Evolutionary conservation across 306 rosid genomes (phyloP).

Genomic region (Begonia fuchsioides): DNA sequence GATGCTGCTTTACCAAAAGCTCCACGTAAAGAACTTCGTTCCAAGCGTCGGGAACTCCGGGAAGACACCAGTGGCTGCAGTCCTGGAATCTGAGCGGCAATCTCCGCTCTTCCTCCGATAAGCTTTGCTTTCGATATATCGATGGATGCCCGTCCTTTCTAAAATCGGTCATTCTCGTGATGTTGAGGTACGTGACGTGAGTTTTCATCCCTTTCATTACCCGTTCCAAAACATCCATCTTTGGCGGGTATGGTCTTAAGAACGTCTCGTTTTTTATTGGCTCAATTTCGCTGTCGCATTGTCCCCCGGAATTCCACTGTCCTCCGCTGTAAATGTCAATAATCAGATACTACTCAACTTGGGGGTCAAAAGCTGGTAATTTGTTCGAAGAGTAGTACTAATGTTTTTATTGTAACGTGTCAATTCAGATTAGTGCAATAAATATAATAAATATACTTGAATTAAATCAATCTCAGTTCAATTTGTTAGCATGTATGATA

Average conservation of each 20-base stretch:
- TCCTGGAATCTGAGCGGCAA: constrained; percentile 62
- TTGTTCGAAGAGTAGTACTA: too few species aligned
- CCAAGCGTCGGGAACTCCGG: constrained; percentile 90
- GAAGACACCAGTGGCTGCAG: constrained; percentile 99
- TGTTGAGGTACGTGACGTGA: constrained; percentile 54
- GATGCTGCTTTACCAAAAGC: constrained; percentile 34
- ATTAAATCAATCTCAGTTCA: too few species aligned
- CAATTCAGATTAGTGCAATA: too few species aligned
- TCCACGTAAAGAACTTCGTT: constrained; percentile 74
- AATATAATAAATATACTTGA: too few species aligned
- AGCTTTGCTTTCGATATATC: constrained; percentile 53
- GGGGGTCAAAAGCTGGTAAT: too few species aligned
- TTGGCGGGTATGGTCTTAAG: constrained; percentile 48
- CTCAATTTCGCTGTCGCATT: constrained; percentile 54
- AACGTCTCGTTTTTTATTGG: constrained; percentile 67
- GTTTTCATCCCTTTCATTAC: constrained; percentile 71
- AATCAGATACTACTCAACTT: too few species aligned
- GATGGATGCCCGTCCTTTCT: constrained; percentile 97
- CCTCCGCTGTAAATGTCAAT: constrained; percentile 53
- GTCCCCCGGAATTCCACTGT: constrained; percentile 95
- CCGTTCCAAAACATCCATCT: constrained; percentile 63
- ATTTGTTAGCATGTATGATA: too few species aligned
- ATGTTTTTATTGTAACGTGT: too few species aligned
- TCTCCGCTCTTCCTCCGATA: constrained; percentile 38
- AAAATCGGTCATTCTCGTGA: constrained; percentile 83